A percentile compares a stretch with the other conserved stretches of the same genome.
These are phyloP conservation scores for Pleurozium schreberi DNA, from an alignment of 225 moss, liverwort and hornwort genomes.

Conservation along the genomic window DNA sequence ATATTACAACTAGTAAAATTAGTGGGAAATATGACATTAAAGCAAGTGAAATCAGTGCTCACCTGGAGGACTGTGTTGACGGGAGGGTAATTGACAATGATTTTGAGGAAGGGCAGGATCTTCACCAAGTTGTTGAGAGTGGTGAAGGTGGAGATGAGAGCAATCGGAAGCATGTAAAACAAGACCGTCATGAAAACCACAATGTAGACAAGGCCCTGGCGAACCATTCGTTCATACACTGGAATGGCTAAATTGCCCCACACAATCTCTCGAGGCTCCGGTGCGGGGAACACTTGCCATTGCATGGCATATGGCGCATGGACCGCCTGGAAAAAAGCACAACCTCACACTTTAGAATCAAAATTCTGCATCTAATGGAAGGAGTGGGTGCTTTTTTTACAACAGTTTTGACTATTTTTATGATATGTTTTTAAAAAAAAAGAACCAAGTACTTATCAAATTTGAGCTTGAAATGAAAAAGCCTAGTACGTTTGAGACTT, in stretches of 20 bases:
- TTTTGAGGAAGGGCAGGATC: constrained; percentile 57
- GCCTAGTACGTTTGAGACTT: neutral
- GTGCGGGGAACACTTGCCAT: constrained; percentile 73
- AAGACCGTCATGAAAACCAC: constrained; percentile 62
- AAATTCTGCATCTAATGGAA: neutral
- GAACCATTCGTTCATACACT: constrained; percentile 53
- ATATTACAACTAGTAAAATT: neutral
- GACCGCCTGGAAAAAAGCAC: constrained; percentile 10
- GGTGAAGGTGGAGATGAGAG: constrained; percentile 64
- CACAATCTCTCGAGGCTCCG: constrained; percentile 71
- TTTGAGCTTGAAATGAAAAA: neutral
- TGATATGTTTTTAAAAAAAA: neutral
- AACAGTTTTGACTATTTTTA: neutral
- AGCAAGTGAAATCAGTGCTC: neutral
- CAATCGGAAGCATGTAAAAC: constrained; percentile 88
- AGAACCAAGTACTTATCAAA: neutral
- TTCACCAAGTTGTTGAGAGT: constrained; percentile 68
- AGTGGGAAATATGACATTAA: neutral
- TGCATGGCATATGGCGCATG: constrained; percentile 52
- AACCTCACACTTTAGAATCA: neutral
- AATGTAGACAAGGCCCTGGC: constrained; percentile 37
- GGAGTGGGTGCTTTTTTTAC: neutral
- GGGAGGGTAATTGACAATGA: constrained; percentile 30
- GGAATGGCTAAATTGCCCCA: constrained; percentile 51
- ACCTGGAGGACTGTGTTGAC: constrained; percentile 59